Percentiles rank a stretch among this genome's conserved stretches.
Evolutionary conservation across 768 basidiomycete species (phyloP).

Genomic region (Neoboletus magnificus): DNA sequence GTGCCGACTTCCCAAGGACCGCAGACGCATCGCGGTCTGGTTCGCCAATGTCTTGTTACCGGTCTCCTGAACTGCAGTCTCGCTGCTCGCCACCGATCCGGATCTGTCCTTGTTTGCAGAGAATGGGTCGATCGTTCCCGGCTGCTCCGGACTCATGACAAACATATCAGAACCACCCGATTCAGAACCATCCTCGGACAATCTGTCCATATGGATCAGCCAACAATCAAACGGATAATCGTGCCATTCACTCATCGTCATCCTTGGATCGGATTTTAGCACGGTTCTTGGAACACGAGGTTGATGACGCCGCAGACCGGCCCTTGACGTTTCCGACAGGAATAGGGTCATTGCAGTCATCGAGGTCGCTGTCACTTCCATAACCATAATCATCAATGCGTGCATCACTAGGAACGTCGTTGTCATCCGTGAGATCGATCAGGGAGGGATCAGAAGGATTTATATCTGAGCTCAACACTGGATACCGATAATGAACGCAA

Average conservation of each 20-base stretch:
- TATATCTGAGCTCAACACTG: constrained; percentile 16
- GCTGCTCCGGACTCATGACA: constrained; percentile 15
- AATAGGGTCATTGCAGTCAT: constrained; percentile 21
- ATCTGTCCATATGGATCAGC: constrained; percentile 7
- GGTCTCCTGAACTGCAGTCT: constrained; percentile 2
- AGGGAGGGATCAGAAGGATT: constrained; percentile 11
- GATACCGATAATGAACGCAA: background rate
- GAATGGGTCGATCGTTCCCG: background rate
- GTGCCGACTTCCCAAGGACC: constrained; percentile 22
- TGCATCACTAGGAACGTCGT: constrained; percentile 5
- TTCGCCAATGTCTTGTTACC: background rate
- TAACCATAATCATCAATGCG: constrained; percentile 29
- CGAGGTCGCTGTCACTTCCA: constrained; percentile 36
- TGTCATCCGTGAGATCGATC: constrained; percentile 12
- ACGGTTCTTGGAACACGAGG: background rate
- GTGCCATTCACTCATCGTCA: constrained; percentile 5
- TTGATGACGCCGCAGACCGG: background rate
- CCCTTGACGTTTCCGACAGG: background rate
- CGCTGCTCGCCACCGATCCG: constrained; percentile 5
- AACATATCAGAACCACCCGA: constrained; percentile 17
- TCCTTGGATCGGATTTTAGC: background rate
- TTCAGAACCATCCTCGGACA: constrained; percentile 11
- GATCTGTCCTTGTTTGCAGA: background rate
- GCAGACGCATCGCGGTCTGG: constrained; percentile 3
- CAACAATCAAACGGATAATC: background rate